Base-by-base conservation (phyloP, 768 basidiomycete species). In the Tephrocybe sp. region DNA sequence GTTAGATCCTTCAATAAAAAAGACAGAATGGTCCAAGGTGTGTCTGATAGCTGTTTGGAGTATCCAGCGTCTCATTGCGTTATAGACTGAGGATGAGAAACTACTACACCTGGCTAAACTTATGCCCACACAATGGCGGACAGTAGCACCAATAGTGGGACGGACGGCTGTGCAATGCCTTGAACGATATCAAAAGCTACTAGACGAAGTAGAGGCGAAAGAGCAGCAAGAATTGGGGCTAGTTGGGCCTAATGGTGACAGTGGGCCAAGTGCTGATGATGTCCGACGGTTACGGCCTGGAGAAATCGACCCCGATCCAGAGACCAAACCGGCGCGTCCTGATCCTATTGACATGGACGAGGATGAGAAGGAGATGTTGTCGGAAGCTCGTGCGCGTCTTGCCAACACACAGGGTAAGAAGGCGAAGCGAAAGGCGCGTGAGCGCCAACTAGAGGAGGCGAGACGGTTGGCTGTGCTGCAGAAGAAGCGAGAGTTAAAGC, bases 271-370 rank as follows among this genome's bases (percentile, higher is more conserved):
- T 57, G 92, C 89, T n/a, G 97, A 97, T 47, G 95, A 98, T 56
- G 84, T 96, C 32, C 78, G 96, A 46, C 79, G 84, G 53, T 72
- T 99, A 53, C 78, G 93, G 42, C 93, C 97, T 7, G 97, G 97
- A 36, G 97, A 98, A 71, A 96, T 99, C 51, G 97, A 99, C 68
- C 95, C 96, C 5, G 95, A 99, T 71, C 97, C 97, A 12, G 97
- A 99, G 70, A 97, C 95, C 9, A 95, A 98, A 63, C 93, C 97
- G 40, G 97, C 97, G 9, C 82, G 97, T 22, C 97, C 97, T 5
- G 97, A 99, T 73, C 97, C 97, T 5, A 98, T 98, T 59, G 97
- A 99, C 71, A 99, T 99, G 97, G 97, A 99, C 64, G 97, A 99
- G 71, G 97, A 98, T 64, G 95, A 98, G 70, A 98, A 98, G 84